Conservation (phyloP, 2,329 filamentous ascomycete genomes). For the Aspergillus fumigatus region DNA sequence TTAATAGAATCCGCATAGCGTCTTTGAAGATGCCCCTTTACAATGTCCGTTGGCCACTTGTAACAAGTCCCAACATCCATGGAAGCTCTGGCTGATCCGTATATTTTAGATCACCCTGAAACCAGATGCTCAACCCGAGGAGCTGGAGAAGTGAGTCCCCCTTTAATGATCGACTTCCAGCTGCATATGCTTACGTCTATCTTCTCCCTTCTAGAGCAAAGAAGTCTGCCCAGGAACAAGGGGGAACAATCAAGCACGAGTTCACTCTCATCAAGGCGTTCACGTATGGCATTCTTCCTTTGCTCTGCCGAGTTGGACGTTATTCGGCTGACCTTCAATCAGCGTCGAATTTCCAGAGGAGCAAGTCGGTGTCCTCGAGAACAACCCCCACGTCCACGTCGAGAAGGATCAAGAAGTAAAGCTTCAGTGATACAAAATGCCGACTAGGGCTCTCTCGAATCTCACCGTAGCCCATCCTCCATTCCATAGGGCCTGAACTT, state of each 20-base stretch:
- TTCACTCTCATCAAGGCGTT: constrained; percentile 89
- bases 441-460: background rate
- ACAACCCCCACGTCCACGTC: constrained; percentile 70
- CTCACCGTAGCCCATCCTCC: background rate
- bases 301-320: background rate
- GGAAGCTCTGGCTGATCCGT: background rate
- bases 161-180: background rate
- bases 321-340: constrained; percentile 6
- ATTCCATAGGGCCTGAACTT: background rate
- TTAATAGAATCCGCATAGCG: background rate
- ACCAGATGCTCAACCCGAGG: constrained; percentile 58
- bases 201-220: constrained; percentile 58
- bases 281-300: constrained; percentile 58
- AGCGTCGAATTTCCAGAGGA: constrained; percentile 72
- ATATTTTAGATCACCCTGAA: constrained; percentile 70
- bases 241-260: constrained; percentile 78
- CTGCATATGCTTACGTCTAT: constrained; percentile 11
- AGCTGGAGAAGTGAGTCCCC: constrained; percentile 62
- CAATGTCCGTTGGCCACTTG: constrained; percentile 27
- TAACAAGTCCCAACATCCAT: background rate
- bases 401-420: constrained; percentile 68
- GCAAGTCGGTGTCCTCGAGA: constrained; percentile 60
- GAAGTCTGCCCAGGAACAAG: constrained; percentile 67
- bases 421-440: constrained; percentile 57
- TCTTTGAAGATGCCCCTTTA: constrained; percentile 33